Conservation (phyloP, 2,329 filamentous ascomycete genomes). For the Proliferodiscus dingleyae region DNA sequence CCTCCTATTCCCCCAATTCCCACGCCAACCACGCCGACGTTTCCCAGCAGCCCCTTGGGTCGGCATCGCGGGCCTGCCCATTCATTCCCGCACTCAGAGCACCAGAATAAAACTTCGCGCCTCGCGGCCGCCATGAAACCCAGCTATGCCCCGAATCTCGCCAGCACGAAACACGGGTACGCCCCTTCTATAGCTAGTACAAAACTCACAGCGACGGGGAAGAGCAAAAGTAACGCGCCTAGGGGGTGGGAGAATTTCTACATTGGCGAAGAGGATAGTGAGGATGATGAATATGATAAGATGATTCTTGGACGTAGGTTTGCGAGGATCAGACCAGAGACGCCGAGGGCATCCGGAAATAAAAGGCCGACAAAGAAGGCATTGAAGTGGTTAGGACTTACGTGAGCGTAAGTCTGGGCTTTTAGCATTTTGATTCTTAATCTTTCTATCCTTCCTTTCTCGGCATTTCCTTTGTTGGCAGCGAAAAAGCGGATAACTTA, state of each 20-base stretch:
- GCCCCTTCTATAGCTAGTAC: constrained; percentile 10
- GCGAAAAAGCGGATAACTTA: too few relatives aligned
- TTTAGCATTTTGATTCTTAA: constrained; percentile 1
- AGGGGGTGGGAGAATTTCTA: constrained; percentile 28
- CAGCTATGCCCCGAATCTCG: constrained; percentile 9
- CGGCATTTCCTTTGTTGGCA: neutral
- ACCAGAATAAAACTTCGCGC: constrained; percentile 12
- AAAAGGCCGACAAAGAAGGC: constrained; percentile 29
- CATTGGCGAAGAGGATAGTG: constrained; percentile 29
- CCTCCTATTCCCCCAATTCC: constrained; percentile 5
- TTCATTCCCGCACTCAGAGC: constrained; percentile 5
- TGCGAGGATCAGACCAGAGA: constrained; percentile 17
- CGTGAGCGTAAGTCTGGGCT: too few relatives aligned
- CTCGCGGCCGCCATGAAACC: constrained; percentile 6
- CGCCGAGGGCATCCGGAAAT: neutral
- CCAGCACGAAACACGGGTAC: constrained; percentile 9
- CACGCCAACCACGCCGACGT: neutral
- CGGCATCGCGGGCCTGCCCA: neutral
- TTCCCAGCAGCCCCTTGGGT: too few relatives aligned
- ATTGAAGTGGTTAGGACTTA: constrained; percentile 35
- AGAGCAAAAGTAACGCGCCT: constrained; percentile 4
- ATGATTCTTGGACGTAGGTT: constrained; percentile 27
- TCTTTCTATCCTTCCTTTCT: neutral
- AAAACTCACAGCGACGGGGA: constrained; percentile 9
- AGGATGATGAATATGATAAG: constrained; percentile 31